phyloP scores from a whole-genome alignment of 352 stramenopile genomes.

The Globisporangium orthogonon region DNA sequence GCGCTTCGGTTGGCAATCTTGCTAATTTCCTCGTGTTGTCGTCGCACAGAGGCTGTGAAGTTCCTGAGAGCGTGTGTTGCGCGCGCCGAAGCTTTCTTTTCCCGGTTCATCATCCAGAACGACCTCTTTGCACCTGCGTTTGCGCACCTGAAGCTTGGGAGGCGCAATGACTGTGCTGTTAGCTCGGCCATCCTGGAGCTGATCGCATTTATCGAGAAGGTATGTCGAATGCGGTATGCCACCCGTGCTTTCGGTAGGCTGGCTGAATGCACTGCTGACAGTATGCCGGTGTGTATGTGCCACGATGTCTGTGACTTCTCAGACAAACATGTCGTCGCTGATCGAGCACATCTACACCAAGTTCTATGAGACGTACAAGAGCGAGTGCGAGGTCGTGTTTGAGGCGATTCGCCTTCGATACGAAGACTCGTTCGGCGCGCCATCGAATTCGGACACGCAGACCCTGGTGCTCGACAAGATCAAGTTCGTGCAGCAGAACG shows the following conservation, averaged over 20 bases:
- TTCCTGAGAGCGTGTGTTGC: constrained; percentile 71
- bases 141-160: constrained; percentile 38
- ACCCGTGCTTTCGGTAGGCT: not conserved
- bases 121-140: constrained; percentile 58
- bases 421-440: constrained; percentile 37
- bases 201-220: constrained; percentile 72
- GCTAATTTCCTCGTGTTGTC: not conserved
- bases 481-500: constrained; percentile 45
- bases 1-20: constrained; percentile 1
- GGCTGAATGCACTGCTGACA: too few species aligned
- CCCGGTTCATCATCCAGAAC: constrained; percentile 71
- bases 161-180: constrained; percentile 50
- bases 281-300: not conserved
- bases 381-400: constrained; percentile 65
- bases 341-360: constrained; percentile 78
- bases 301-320: not conserved
- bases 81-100: constrained; percentile 78
- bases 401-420: constrained; percentile 56
- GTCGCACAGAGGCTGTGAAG: constrained; percentile 56
- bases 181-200: constrained; percentile 72
- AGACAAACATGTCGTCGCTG: constrained; percentile 62
- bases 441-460: constrained; percentile 12
- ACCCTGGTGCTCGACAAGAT: constrained; percentile 26
- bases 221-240: constrained; percentile 10
- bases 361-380: constrained; percentile 71